Evolutionary conservation across 179 eudicot species (phyloP), one percentile per base, ranked within the genome.

Genomic region (Patellifolia procumbens): DNA sequence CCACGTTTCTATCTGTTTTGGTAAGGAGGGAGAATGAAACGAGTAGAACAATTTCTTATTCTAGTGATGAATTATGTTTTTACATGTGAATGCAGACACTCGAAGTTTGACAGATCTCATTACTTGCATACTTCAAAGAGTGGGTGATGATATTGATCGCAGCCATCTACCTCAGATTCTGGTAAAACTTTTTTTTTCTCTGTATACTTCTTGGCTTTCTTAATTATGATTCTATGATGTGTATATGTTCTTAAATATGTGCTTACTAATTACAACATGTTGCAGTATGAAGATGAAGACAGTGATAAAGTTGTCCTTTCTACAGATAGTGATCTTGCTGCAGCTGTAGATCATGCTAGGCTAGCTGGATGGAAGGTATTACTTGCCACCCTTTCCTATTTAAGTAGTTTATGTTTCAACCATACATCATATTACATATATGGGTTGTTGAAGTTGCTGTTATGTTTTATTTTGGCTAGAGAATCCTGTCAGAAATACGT

Each of bases 261-360:
- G 63, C 62, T 34, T 37, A 72, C 19, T 59, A 49, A 31, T 59
- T 31, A 20, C 17, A 56, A 72, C 78, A 35, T 74, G 56, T 69
- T 86, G 82, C 75, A 96, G 99, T 96, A 94, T 83, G 98, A 96
- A 85, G 99, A 96, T 79, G 98, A 96, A 87, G 99, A 96, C 74
- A 80, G 86, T 39, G 99, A 96, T 79, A 86, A 81, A 79, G 98
- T 96, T 42, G 88, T 96, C 45, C 91, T 94, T 74, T 98, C 94
- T 76, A 83, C 94, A 16, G 96, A 96, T 74, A 65, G 86, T 67
- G 99, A 96, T 86, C 99, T 96, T 81, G 85, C 71, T 73, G 99
- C 99, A 55, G 99, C 99, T 74, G 89, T 94, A 29, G 99, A 91
- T 62, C 99, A 96, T 86, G 99, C 99, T 35, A 89, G 83, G 73